Percentiles rank a stretch among this genome's conserved stretches.
Evolutionary conservation across 352 stramenopile genomes (phyloP).

Genomic region (Discostella stelligera): DNA sequence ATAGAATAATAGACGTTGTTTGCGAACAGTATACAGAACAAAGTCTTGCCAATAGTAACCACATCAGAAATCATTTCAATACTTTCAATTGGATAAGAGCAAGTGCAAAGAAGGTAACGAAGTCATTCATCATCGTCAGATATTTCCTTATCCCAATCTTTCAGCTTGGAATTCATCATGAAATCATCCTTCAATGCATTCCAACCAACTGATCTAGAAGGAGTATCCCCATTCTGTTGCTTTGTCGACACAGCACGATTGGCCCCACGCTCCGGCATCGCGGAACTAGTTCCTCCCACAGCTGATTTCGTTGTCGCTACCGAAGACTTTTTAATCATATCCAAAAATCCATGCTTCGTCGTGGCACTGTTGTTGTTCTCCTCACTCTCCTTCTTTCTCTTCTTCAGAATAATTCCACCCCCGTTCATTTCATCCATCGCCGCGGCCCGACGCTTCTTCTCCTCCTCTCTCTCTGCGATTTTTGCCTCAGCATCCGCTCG

Average conservation of each 20-base stretch:
- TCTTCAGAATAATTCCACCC: slow-evolving; percentile 13
- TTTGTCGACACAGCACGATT: not conserved
- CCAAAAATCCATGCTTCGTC: slow-evolving; percentile 77
- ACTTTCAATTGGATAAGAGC: not conserved
- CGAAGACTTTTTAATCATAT: slow-evolving; percentile 71
- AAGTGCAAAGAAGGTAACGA: not conserved
- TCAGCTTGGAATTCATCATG: slow-evolving; percentile 68
- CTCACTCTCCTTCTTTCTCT: slow-evolving; percentile 13
- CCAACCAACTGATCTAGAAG: slow-evolving; percentile 41
- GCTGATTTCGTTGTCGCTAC: slow-evolving; percentile 2
- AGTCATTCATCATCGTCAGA: slow-evolving; percentile 36
- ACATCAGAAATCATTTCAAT: not conserved
- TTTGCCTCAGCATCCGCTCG: slow-evolving; percentile 44
- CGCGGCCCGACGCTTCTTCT: slow-evolving; percentile 11
- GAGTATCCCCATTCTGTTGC: not conserved
- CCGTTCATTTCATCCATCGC: slow-evolving; percentile 11
- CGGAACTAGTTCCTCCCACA: slow-evolving; percentile 1
- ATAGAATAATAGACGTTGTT: not conserved
- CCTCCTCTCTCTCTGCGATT: slow-evolving; percentile 26
- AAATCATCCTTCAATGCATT: slow-evolving; percentile 78
- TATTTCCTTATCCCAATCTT: slow-evolving; percentile 54
- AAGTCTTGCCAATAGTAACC: not conserved
- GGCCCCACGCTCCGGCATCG: not conserved
- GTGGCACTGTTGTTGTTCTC: slow-evolving; percentile 20
- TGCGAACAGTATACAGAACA: not conserved